These are phyloP conservation scores for Phaeosphaeria sp. DNA, from an alignment of 2,329 filamentous ascomycete genomes.

Conservation along the genomic window DNA sequence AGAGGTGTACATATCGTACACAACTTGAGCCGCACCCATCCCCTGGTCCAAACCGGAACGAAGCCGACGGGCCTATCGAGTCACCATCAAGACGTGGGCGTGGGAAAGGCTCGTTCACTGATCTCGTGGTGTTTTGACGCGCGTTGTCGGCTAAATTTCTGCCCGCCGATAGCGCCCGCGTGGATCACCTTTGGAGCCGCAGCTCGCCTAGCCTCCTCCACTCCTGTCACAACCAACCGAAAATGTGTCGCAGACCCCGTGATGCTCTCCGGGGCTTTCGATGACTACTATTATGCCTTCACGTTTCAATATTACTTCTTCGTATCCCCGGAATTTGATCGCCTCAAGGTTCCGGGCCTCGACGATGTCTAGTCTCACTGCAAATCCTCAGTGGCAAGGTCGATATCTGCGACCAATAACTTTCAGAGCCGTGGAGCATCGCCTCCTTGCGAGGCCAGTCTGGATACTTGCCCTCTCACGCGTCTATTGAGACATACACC, in stretches of 20 bases:
- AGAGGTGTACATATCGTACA: background rate
- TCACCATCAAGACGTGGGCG: background rate
- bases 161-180: background rate
- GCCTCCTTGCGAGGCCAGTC: background rate
- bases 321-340: background rate
- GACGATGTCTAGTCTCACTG: background rate
- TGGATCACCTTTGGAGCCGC: background rate
- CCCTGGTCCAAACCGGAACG: background rate
- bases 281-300: background rate
- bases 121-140: background rate
- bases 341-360: background rate
- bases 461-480: background rate
- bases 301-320: background rate
- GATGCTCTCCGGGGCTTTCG: background rate
- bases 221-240: background rate
- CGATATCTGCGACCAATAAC: background rate
- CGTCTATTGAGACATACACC: background rate
- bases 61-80: background rate
- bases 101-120: background rate
- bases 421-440: background rate
- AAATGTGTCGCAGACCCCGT: background rate
- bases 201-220: background rate
- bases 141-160: background rate
- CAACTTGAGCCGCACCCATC: background rate
- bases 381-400: background rate